These are phyloP conservation scores for Cladorrhinum samala DNA, from an alignment of 495 filamentous ascomycete species.

Conservation along the genomic window DNA sequence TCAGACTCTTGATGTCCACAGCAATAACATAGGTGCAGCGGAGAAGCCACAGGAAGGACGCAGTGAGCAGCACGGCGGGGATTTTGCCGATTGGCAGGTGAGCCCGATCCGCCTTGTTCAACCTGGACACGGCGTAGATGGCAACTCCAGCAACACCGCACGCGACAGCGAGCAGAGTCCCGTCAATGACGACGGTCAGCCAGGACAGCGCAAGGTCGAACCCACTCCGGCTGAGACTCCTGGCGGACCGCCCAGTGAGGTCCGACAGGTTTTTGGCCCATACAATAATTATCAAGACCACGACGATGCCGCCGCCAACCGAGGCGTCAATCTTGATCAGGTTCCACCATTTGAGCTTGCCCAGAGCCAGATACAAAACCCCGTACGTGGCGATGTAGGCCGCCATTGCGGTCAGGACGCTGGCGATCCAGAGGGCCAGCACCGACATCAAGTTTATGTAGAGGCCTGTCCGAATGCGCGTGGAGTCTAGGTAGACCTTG, in stretches of 20 bases:
- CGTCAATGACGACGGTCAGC: conserved; percentile 9
- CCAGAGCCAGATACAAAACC: conserved; percentile 1
- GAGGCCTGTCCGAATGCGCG: not conserved
- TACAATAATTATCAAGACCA: conserved; percentile 1
- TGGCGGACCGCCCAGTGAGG: too few relatives aligned
- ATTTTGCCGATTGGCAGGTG: conserved; percentile 4
- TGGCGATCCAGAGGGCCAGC: not conserved
- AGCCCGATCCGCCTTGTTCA: conserved; percentile 2
- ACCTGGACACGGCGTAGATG: not conserved
- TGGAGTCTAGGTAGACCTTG: too few relatives aligned
- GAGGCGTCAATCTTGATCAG: not conserved
- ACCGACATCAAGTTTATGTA: not conserved
- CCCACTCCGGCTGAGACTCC: too few relatives aligned
- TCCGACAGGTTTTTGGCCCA: not conserved
- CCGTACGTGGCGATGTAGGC: not conserved
- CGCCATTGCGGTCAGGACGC: not conserved
- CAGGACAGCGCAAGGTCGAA: too few relatives aligned
- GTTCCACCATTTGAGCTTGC: conserved; percentile 3
- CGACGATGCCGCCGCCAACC: not conserved
- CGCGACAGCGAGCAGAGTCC: conserved; percentile 4
- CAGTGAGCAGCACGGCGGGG: not conserved
- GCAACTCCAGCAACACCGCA: not conserved
- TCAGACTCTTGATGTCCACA: conserved; percentile 1
- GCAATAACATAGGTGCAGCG: conserved; percentile 5
- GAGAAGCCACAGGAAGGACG: conserved; percentile 10